Evolutionary conservation across 495 filamentous ascomycete species (phyloP).

Genomic region (Penicillium crystallinum): DNA sequence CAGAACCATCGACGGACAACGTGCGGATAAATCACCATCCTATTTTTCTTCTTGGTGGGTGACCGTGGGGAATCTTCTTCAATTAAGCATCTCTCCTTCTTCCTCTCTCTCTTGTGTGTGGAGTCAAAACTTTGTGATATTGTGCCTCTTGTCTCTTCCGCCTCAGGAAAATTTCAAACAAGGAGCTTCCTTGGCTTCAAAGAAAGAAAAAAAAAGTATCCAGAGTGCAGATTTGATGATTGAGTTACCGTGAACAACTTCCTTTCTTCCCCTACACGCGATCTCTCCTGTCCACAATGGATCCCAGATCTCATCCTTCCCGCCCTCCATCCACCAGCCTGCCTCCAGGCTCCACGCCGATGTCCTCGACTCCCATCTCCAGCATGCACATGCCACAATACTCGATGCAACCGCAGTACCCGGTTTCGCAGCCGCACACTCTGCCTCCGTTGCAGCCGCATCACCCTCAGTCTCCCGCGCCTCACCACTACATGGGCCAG

Average conservation of each 20-base stretch:
- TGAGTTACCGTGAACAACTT: slow-evolving; percentile 38
- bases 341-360: slow-evolving; percentile 48
- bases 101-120: slow-evolving; percentile 16
- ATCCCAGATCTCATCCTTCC: slow-evolving; percentile 51
- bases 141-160: slow-evolving; percentile 8
- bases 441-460: slow-evolving; percentile 65
- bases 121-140: slow-evolving; percentile 21
- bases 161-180: slow-evolving; percentile 22
- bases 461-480: slow-evolving; percentile 43
- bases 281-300: slow-evolving; percentile 40
- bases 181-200: slow-evolving; percentile 12
- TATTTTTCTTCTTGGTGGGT: slow-evolving; percentile 34
- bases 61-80: slow-evolving; percentile 40
- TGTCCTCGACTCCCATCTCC: slow-evolving; percentile 40
- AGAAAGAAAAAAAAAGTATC: slow-evolving; percentile 9
- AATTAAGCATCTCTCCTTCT: slow-evolving; percentile 38
- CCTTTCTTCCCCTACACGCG: slow-evolving; percentile 20
- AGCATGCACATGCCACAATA: slow-evolving; percentile 49
- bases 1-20: slow-evolving; percentile 43
- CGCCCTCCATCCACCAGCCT: slow-evolving; percentile 53
- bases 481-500: slow-evolving; percentile 54
- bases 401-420: slow-evolving; percentile 54
- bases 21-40: slow-evolving; percentile 42
- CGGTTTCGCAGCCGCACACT: slow-evolving; percentile 58
- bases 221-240: slow-evolving; percentile 38